Evolutionary conservation across 345 rosid genomes (phyloP), one percentile per base, ranked within the genome.

Genomic region (Noccaea bulbosa): DNA sequence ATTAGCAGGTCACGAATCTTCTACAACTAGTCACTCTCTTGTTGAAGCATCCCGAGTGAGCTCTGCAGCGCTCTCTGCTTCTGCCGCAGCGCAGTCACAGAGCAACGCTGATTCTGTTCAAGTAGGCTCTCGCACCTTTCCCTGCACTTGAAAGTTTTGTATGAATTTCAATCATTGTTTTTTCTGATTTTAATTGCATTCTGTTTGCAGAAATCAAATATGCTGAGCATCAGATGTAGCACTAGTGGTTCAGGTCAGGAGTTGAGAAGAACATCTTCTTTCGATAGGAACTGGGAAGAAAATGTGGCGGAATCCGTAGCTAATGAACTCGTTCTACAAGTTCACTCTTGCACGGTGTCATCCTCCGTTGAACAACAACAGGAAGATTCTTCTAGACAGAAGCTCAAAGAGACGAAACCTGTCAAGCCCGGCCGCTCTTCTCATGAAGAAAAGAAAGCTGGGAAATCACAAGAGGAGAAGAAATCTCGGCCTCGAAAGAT

Each of bases 251-350:
- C 90, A 43, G 80, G 48, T 46, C 78, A 85, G 10, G 93, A 84
- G 86, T 77, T 92, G 66, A 81, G 97, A 80, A 84, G 98, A 76
- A 86, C 98, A 22, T 89, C 98, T 58, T 94, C 98, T 45, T 89
- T 88, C 54, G 99, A 88, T 73, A 83, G 86, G 79, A 78, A 79
- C 67, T 86, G 93, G 89, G 99, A 92, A 72, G 99, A 92, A 77
- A 88, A 78, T 57, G 89, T 89, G 45, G 99, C 98, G 74, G 99
- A 89, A 82, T 77, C 96, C 52, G 82, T 91, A 56, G 96, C 93
- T 49, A 79, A 83, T 81, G 98, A 89, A 79, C 90, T 92, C 54
- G 93, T 93, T 69, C 68, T 82, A 43, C 87, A 93, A 57, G 87
- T 65, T 78, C 90, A 88, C 50, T 79, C 90, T 7, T 77, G 85